These are phyloP conservation scores for Bondarzewia mesenterica DNA, from an alignment of 1,284 basidiomycete genomes.

Conservation along the genomic window DNA sequence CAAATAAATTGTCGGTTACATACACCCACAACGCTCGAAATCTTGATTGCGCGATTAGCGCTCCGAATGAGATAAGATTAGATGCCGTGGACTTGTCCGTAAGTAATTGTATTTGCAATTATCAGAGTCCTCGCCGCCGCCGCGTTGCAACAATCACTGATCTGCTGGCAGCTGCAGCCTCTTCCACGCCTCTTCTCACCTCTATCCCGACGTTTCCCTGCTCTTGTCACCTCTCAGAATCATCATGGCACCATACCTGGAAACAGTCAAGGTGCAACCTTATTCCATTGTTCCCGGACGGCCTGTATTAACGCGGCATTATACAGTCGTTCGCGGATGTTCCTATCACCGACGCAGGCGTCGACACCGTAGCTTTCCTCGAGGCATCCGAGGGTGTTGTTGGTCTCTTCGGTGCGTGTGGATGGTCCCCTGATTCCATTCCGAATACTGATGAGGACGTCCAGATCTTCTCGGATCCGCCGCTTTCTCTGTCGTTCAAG, in stretches of 20 bases:
- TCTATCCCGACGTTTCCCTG: no score
- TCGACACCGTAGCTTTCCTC: slow-evolving; percentile 85
- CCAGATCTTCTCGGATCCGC: slow-evolving; percentile 84
- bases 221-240: slow-evolving; percentile 7
- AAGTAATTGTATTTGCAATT: no score
- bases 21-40: no score
- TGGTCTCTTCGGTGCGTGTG: slow-evolving; percentile 72
- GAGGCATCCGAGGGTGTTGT: slow-evolving; percentile 88
- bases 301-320: background rate
- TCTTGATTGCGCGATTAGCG: background rate
- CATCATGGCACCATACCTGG: slow-evolving; percentile 80
- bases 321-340: slow-evolving; percentile 86
- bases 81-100: background rate
- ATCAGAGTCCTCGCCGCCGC: background rate
- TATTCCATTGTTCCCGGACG: background rate
- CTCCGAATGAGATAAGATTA: slow-evolving; percentile 6
- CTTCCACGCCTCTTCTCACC: background rate
- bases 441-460: background rate
- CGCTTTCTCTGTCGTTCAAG: slow-evolving; percentile 82
- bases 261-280: slow-evolving; percentile 64
- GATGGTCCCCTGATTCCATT: no score
- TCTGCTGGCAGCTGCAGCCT: background rate
- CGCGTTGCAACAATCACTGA: background rate
- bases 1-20: no score
- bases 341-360: slow-evolving; percentile 76